Evolutionary conservation across 2,329 filamentous ascomycete genomes (phyloP), one percentile per base, ranked within the genome.

Genomic region (Colletotrichum sp.): DNA sequence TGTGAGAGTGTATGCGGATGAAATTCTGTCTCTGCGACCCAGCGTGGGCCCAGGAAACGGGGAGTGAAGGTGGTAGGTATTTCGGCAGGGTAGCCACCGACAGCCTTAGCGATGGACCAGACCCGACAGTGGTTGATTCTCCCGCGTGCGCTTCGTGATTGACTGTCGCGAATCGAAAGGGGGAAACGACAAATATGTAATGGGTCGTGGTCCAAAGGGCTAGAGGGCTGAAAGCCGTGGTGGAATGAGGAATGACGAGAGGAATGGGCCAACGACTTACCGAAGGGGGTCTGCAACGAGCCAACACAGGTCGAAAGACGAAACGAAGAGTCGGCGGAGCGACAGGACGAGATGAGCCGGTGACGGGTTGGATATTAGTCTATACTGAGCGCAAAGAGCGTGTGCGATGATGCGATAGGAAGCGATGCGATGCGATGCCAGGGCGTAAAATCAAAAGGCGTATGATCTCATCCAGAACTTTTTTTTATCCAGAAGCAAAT

Each of bases 401-500:
- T 61, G 60, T 72, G n/a, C 26, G 39, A 48, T 64, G 64, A 67
- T 55, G 64, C 64, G 64, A 67, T 67, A 36, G 39, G 26, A 55
- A 52, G 64, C 64, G 64, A 32, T 10, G 18, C 61, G n/a, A 21
- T 34, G 26, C 16, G 52, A 57, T 43, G 48, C 30, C 34, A 71
- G 63, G 52, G 55, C 71, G 66, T 71, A 26, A 69, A 76, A 67
- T 39, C 71, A 66, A 30, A 67, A 75, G 71, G 36, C 52, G 72
- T 71, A 75, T 71, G 71, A 76, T 76, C 74, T 76, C 72, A 67
- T 76, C 63, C 74, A 75, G 43, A 76, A 74, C 72, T 71, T 76
- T 73, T 71, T 71, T 68, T 68, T 63, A 63, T n/a, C 74, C 74
- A 63, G 60, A 67, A 24, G 71, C 43, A 76, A 67, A 67, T 64